Evolutionary conservation across 1,284 basidiomycete species (phyloP), one percentile per base, ranked within the genome.

Genomic region (Anthracocystis panici-leucophaei): DNA sequence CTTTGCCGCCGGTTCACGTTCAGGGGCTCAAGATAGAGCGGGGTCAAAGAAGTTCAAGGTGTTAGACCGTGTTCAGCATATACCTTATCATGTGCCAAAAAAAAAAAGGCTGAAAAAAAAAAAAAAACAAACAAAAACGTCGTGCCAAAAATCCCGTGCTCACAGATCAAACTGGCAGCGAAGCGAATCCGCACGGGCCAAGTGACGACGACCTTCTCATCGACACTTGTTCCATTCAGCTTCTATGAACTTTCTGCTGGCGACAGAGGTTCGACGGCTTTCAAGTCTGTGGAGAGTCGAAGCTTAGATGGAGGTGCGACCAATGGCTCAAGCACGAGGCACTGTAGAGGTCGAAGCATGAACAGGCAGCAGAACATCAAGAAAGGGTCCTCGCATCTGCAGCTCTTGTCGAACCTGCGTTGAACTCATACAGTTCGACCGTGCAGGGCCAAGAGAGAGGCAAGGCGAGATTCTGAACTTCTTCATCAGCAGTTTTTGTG

Each of bases 131-230:
- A 33, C 45, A 44, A 38, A 59, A 59, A 59, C n/a, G 5, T 31
- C 57, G 57, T 38, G 57, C 57, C 41, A 33, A 44, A 50, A 59
- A 59, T 21, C 29, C 38, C 41, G 49, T 59, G 1, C 35, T 12
- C 50, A 16, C 21, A 46, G 58, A 60, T 60, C 58, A 60, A 42
- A 50, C n/a, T 12, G 44, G 21, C 20, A 14, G 11, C 8, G 14
- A 29, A 16, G 46, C 27, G 18, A 31, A 48, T n/a, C 16, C 20
- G 51, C 35, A 44, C 40, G n/a, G 40, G n/a, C 44, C 44, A 46
- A 27, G 44, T 16, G 44, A 46, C 44, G 16, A 14, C 42, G 11
- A 12, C 44, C 12, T 25, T 10, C 44, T 45, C 44, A 27, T 27
- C 25, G 0, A 27, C 23, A 46, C 12, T 25, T 46, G 23, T 46